Evolutionary conservation across 192 early-diverging fungal species (phyloP), one percentile per base, ranked within the genome.

Genomic region (Entomortierella chlamydospora): DNA sequence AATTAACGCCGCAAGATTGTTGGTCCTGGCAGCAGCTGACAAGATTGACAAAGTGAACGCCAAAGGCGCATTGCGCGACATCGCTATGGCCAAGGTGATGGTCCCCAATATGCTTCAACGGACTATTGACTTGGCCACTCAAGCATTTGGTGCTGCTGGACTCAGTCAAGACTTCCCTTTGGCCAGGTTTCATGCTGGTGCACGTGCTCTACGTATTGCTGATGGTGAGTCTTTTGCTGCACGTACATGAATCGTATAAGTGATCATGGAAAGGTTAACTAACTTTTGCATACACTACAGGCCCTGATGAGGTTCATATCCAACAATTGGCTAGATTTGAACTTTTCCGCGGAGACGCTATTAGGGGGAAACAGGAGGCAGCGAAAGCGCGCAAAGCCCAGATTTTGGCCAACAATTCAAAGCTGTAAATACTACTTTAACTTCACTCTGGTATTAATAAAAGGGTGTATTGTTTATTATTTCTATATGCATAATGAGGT

Each of bases 11-110:
- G 93, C 93, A 13, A 90, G 97, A 30, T 85, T 99, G 83, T 83
- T 99, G 33, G 98, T 99, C n/a, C 84, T 98, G 42, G 87, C 90
- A 31, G 97, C 98, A 17, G 98, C 98, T 5, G 90, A 92, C 58
- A 90, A 87, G 85, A 99, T 99, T 50, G 98, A 99, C 84, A 83
- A 87, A 64, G 83, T 88, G 13, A 92, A 93, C 11, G 89, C 97
- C 31, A 99, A 99, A 84, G 84, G 84, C 34, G 97, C 97, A 7
- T 79, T 95, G 81, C 93, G 95, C 58, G 92, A 98, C 64, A 99
- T 99, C 81, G 96, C 93, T 17, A 98, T 98, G 93, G 96, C 95
- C 69, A 98, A 99, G 88, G 93, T 95, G n/a, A 83, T 93, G 34
- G 94, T 95, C 17, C 98, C 98, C 23, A 90, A 79, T 23, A 90